Base-by-base conservation (phyloP, 106 monocot genomes). In the Triglochin maritima region DNA sequence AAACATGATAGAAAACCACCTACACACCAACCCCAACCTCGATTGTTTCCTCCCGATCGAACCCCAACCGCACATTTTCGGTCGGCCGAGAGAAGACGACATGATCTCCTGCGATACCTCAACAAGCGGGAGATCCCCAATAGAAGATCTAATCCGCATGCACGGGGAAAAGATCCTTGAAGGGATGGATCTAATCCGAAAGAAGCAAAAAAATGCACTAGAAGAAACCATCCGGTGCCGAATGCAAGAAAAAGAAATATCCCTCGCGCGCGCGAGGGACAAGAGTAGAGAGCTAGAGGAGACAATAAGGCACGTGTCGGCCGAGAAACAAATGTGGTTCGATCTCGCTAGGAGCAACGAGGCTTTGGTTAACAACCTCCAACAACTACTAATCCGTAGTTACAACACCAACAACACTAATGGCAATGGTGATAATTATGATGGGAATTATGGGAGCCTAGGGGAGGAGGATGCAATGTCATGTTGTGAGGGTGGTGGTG, bases 281-380 rank as follows among this genome's bases (percentile, higher is more conserved):
- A 65, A 57, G 46, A 83, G 79, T 52, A 63, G 72, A 0, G 87
- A 85, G 62, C 74, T 92, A 5, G 83, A 88, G 57, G 92, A 88
- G 74, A 85, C 58, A 58, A 11, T 83, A 8, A 59, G 62, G 45
- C 83, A 81, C 57, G 45, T 79, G n/a, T 59, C 49, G 12, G 78
- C 79, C 2, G 83, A 88, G 76, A 85, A 60, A 29, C 85, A 92
- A 75, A 64, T 83, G 55, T 88, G 85, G 92, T 77, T 85, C 80
- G 61, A 75, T 49, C 69, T 77, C 10, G 88, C 85, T 11, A 75
- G 61, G 60, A 83, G 77, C 76, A 83, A 81, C 79, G 92, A 92
- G 56, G 81, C 87, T 48, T 29, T 81, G 54, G 85, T 69, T 7
- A 46, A 76, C 13, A 78, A 56, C 17, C 79, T 92, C n/a, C 75